Percentiles rank a stretch among this genome's conserved stretches.
Conservation (phyloP, 2,329 filamentous ascomycete species). For the Fusarium miscanthi region DNA sequence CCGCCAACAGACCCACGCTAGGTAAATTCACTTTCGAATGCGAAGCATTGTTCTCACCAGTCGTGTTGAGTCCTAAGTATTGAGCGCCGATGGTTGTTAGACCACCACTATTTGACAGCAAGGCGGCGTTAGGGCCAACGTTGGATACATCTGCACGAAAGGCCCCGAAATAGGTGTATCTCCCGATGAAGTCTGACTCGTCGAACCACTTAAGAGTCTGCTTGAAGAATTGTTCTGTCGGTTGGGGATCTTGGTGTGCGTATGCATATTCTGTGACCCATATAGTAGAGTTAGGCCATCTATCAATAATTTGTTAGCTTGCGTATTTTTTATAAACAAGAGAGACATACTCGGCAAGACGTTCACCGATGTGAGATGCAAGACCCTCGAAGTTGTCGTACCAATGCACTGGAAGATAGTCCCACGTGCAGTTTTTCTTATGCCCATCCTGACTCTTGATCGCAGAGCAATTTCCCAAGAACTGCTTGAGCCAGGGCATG, state of each 20-base stretch:
- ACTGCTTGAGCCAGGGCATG: constrained; percentile 74
- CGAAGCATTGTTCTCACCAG: constrained; percentile 50
- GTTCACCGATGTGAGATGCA: constrained; percentile 72
- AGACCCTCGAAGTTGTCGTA: constrained; percentile 77
- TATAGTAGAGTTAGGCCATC: constrained; percentile 70
- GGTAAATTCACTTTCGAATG: not conserved
- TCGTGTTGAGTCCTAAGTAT: constrained; percentile 73
- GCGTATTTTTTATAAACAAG: not conserved
- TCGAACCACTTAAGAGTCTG: constrained; percentile 75
- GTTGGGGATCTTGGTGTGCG: constrained; percentile 64
- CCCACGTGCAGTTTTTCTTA: constrained; percentile 67
- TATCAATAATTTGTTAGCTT: constrained; percentile 39
- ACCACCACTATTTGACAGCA: constrained; percentile 74
- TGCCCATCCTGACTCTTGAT: constrained; percentile 59
- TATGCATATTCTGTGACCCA: constrained; percentile 85
- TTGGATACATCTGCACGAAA: constrained; percentile 78
- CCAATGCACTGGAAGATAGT: constrained; percentile 74
- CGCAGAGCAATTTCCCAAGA: constrained; percentile 71
- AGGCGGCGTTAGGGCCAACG: constrained; percentile 77
- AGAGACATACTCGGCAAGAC: constrained; percentile 49
- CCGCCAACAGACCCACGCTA: not conserved
- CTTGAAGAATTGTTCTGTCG: constrained; percentile 76
- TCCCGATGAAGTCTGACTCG: constrained; percentile 62
- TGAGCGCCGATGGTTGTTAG: constrained; percentile 81
- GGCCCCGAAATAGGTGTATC: constrained; percentile 81